phyloP scores from a whole-genome alignment of 2,329 filamentous ascomycete genomes.

The Microdochium bolleyi region DNA sequence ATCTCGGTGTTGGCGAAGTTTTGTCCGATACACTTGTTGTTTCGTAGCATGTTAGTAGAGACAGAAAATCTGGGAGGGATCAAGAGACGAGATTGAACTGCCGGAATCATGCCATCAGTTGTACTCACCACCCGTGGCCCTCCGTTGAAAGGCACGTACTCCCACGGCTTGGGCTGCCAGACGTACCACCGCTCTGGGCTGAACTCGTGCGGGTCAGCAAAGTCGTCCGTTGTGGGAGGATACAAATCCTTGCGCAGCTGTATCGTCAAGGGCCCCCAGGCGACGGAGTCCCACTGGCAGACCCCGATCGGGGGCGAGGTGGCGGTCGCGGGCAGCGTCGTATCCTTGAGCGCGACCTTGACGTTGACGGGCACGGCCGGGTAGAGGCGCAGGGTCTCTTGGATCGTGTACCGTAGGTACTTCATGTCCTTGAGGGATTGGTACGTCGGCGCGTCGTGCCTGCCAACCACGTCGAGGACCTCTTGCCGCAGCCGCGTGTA shows the following conservation, averaged over 20 bases:
- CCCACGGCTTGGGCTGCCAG: conserved; percentile 28
- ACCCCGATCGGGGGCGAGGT: background rate
- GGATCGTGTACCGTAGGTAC: conserved; percentile 37
- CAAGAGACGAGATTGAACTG: background rate
- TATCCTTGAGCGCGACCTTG: conserved; percentile 27
- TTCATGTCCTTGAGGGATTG: conserved; percentile 62
- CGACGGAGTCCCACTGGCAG: background rate
- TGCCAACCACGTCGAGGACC: conserved; percentile 46
- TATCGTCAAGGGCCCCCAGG: background rate
- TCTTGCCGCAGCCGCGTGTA: conserved; percentile 52
- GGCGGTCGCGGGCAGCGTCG: conserved; percentile 20
- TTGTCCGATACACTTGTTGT: conserved; percentile 40
- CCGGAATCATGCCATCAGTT: too few species aligned
- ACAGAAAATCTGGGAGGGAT: background rate
- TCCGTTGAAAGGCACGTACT: background rate
- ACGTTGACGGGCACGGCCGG: conserved; percentile 36
- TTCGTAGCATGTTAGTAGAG: background rate
- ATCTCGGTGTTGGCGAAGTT: conserved; percentile 53
- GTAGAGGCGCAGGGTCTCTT: conserved; percentile 30
- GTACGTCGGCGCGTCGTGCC: conserved; percentile 43
- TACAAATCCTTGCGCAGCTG: conserved; percentile 29
- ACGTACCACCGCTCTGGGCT: conserved; percentile 37
- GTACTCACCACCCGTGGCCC: background rate
- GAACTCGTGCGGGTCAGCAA: conserved; percentile 20
- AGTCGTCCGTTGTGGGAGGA: conserved; percentile 17